Conservation (phyloP, 2,329 filamentous ascomycete genomes). For the Colletotrichum sp. region DNA sequence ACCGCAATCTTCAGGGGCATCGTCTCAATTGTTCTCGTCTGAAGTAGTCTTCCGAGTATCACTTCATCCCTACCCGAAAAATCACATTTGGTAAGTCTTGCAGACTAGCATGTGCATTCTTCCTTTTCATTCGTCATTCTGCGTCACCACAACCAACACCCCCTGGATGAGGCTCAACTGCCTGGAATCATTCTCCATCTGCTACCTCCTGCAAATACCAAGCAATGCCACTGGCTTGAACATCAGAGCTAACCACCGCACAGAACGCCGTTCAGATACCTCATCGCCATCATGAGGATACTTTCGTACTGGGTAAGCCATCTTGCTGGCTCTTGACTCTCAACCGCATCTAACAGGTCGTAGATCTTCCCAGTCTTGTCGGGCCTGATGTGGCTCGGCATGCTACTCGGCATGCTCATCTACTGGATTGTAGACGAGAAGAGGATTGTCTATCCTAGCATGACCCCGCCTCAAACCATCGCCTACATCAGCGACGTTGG, state of each 20-base stretch:
- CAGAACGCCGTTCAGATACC: neutral
- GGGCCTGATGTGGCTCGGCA: constrained; percentile 68
- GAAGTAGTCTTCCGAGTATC: neutral
- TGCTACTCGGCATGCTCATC: constrained; percentile 73
- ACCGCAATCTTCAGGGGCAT: neutral
- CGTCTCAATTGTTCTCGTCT: neutral
- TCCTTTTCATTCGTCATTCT: neutral
- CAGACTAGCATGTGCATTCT: neutral
- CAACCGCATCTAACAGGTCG: neutral
- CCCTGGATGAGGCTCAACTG: neutral
- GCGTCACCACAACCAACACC: neutral
- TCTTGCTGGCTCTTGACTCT: neutral
- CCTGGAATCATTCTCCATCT: neutral
- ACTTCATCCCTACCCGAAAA: neutral
- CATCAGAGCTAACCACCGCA: neutral
- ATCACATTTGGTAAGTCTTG: constrained; percentile 1
- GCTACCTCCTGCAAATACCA: neutral
- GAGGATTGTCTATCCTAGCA: constrained; percentile 63
- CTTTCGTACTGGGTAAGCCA: constrained; percentile 40
- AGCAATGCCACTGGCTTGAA: neutral
- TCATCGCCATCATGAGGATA: constrained; percentile 20
- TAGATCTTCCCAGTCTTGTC: constrained; percentile 74
- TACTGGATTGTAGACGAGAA: constrained; percentile 67
- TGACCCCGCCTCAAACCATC: constrained; percentile 63
- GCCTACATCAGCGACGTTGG: constrained; percentile 77